Percentiles rank a stretch among this genome's conserved stretches.
Evolutionary conservation across 2,329 filamentous ascomycete genomes (phyloP).

Genomic region (Epichloe sylvatica): DNA sequence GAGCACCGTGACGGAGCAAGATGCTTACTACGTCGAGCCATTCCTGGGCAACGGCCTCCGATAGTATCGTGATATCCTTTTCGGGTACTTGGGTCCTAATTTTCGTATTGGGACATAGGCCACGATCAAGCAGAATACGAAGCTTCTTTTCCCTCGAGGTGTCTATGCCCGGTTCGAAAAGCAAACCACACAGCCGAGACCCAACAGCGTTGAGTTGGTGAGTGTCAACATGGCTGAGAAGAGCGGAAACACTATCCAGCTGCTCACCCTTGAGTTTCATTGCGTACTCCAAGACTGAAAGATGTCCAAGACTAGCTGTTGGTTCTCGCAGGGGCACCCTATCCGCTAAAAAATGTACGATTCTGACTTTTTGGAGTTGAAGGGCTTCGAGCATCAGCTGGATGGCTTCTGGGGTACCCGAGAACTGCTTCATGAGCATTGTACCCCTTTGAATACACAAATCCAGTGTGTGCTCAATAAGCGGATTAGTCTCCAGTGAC

Average conservation of each 20-base stretch:
- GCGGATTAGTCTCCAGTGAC: not conserved
- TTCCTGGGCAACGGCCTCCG: not conserved
- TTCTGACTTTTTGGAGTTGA: not conserved
- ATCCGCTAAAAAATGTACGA: not conserved
- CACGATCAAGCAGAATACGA: not conserved
- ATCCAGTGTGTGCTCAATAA: not conserved
- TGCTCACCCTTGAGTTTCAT: not conserved
- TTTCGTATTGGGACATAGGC: not conserved
- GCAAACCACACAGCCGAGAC: not conserved
- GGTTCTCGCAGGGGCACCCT: not conserved
- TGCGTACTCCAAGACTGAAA: not conserved
- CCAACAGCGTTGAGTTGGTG: not conserved
- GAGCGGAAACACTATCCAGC: not conserved
- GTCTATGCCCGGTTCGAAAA: not conserved
- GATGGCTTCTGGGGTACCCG: not conserved
- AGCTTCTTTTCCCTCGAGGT: not conserved
- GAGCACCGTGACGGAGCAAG: not conserved
- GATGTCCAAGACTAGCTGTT: not conserved
- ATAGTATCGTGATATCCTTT: not conserved
- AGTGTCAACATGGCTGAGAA: not conserved
- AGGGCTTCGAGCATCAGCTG: slow-evolving; percentile 1
- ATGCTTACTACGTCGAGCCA: not conserved
- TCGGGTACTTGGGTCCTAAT: not conserved
- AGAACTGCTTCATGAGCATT: not conserved
- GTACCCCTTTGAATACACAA: not conserved